These are phyloP conservation scores for Gossypium aridum DNA, from an alignment of 441 rosid species.

Conservation along the genomic window DNA sequence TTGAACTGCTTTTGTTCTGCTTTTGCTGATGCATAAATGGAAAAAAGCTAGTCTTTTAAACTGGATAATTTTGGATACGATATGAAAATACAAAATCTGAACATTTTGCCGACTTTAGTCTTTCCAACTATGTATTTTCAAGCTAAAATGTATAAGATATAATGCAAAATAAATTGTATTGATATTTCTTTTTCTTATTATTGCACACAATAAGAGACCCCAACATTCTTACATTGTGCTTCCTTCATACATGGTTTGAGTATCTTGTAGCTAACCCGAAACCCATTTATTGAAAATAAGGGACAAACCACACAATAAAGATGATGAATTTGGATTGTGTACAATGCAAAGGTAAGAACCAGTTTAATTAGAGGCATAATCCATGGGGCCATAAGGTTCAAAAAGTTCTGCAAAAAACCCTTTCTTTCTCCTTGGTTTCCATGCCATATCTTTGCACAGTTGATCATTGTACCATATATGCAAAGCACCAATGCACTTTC, in stretches of 20 bases:
- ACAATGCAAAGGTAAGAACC: background rate
- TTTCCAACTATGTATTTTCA: too few species aligned
- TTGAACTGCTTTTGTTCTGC: background rate
- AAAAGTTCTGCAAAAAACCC: conserved; percentile 40
- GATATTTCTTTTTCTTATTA: background rate
- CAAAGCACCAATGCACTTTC: conserved; percentile 23
- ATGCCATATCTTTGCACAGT: conserved; percentile 51
- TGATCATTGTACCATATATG: conserved; percentile 43
- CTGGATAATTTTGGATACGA: background rate
- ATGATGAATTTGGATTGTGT: background rate
- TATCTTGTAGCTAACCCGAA: background rate
- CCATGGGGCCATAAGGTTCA: conserved; percentile 44
- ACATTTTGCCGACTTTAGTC: too few species aligned
- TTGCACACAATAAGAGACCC: background rate
- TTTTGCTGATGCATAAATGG: background rate
- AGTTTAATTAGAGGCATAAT: conserved; percentile 20
- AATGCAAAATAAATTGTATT: background rate
- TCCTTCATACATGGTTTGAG: background rate
- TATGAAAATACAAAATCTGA: too few species aligned
- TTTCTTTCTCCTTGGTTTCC: conserved; percentile 44
- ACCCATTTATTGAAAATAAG: background rate
- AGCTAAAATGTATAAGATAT: background rate
- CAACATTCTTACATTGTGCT: background rate
- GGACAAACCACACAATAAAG: background rate
- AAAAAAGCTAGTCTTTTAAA: background rate